phyloP scores from a whole-genome alignment of 169 alveolate species.

The Plasmodium gallinaceum region DNA sequence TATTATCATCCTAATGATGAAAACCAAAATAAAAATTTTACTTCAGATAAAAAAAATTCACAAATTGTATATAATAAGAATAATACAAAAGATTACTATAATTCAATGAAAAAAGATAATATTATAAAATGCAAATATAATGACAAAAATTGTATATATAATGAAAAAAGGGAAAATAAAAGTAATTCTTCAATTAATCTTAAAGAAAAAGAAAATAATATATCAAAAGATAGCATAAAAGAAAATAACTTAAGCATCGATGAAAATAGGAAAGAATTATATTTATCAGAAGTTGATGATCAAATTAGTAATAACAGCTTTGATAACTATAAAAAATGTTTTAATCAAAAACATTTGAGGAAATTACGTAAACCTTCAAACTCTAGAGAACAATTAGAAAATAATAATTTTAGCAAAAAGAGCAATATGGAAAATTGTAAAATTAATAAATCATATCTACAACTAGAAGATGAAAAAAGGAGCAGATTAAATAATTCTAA shows the following conservation, averaged over 20 bases:
- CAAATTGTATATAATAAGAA: no score
- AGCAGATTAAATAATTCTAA: background rate
- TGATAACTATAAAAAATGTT: background rate
- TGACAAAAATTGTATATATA: no score
- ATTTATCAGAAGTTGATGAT: background rate
- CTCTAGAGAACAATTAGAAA: background rate
- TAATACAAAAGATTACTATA: no score
- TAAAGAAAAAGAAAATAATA: no score
- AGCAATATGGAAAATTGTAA: background rate
- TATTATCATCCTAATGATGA: background rate
- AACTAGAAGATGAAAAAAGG: slow-evolving; percentile 17
- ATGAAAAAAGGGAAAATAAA: no score
- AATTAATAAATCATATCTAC: background rate
- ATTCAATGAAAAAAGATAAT: no score
- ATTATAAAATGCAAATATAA: no score
- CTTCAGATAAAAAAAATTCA: no score
- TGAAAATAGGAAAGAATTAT: background rate
- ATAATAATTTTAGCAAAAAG: no score
- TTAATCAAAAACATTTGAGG: background rate
- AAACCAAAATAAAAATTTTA: no score
- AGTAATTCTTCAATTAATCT: no score
- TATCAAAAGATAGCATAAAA: no score
- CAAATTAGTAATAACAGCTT: background rate
- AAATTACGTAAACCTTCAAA: slow-evolving; percentile 4
- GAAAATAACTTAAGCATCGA: background rate